Conservation (phyloP, 805 yeast genomes). For the Candida takata region DNA sequence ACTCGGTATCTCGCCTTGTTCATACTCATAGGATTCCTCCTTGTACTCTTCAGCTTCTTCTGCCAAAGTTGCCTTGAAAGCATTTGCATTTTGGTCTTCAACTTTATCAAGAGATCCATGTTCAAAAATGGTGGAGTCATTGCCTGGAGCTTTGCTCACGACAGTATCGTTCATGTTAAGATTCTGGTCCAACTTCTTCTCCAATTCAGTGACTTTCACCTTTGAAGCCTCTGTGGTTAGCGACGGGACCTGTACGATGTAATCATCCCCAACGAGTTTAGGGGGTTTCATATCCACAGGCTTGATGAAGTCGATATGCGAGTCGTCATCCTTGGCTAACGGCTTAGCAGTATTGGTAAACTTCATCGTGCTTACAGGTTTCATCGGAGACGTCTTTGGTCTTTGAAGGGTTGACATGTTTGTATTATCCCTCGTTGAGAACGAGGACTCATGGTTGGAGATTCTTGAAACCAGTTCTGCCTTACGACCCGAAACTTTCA, state of each 20-base stretch:
- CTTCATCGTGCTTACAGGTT: slow-evolving; percentile 5
- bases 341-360: slow-evolving; percentile 19
- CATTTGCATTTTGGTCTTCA: slow-evolving; percentile 12
- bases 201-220: slow-evolving; percentile 26
- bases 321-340: slow-evolving; percentile 46
- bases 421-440: slow-evolving; percentile 4
- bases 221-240: slow-evolving; percentile 43
- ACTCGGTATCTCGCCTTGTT: slow-evolving; percentile 14
- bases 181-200: slow-evolving; percentile 15
- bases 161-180: slow-evolving; percentile 13
- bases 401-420: slow-evolving; percentile 13
- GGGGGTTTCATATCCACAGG: slow-evolving; percentile 28
- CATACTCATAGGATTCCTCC: slow-evolving; percentile 18
- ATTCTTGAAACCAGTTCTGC: slow-evolving; percentile 42
- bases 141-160: slow-evolving; percentile 22
- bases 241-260: slow-evolving; percentile 33
- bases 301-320: slow-evolving; percentile 51
- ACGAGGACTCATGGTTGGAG: slow-evolving; percentile 19
- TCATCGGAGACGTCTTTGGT: slow-evolving; percentile 2
- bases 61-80: slow-evolving; percentile 9
- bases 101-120: slow-evolving; percentile 13
- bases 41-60: slow-evolving; percentile 8
- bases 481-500: slow-evolving; percentile 57
- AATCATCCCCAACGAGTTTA: slow-evolving; percentile 43
- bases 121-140: slow-evolving; percentile 19